phyloP scores from a whole-genome alignment of 345 rosid genomes.

The Turnera subulata region DNA sequence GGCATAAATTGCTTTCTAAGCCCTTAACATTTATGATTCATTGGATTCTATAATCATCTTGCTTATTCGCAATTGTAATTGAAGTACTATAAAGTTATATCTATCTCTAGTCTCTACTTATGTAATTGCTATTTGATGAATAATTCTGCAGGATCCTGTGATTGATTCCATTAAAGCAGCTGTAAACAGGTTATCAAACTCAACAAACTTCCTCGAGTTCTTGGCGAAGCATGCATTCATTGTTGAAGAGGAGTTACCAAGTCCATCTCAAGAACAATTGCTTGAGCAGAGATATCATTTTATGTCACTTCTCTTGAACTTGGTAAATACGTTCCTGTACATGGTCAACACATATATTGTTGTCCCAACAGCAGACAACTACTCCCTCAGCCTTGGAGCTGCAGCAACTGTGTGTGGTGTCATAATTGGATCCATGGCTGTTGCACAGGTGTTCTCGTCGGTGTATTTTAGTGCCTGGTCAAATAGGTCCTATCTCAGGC shows the following conservation, averaged over 20 bases:
- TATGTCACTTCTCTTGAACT: slow-evolving; percentile 77
- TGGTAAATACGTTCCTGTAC: slow-evolving; percentile 84
- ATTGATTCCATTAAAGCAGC: slow-evolving; percentile 72
- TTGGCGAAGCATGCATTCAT: slow-evolving; percentile 94
- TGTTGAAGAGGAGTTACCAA: slow-evolving; percentile 75
- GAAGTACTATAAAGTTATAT: too few species aligned
- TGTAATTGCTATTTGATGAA: neutral
- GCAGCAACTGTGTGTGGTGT: slow-evolving; percentile 97
- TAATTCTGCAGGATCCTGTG: slow-evolving; percentile 64
- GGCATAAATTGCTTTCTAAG: too few species aligned
- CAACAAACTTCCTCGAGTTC: slow-evolving; percentile 74
- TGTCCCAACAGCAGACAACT: slow-evolving; percentile 96
- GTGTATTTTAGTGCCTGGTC: slow-evolving; percentile 98
- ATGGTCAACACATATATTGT: slow-evolving; percentile 96
- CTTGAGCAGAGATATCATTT: slow-evolving; percentile 79
- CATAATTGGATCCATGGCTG: slow-evolving; percentile 95
- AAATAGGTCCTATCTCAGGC: slow-evolving; percentile 82
- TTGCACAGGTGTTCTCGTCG: slow-evolving; percentile 92
- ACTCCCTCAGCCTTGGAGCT: slow-evolving; percentile 94
- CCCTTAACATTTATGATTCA: too few species aligned
- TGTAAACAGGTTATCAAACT: slow-evolving; percentile 71
- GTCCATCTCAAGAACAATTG: slow-evolving; percentile 57
- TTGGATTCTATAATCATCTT: too few species aligned
- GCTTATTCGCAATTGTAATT: too few species aligned
- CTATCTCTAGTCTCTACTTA: neutral